phyloP scores from a whole-genome alignment of 768 basidiomycete species.

The Boletales sp. region DNA sequence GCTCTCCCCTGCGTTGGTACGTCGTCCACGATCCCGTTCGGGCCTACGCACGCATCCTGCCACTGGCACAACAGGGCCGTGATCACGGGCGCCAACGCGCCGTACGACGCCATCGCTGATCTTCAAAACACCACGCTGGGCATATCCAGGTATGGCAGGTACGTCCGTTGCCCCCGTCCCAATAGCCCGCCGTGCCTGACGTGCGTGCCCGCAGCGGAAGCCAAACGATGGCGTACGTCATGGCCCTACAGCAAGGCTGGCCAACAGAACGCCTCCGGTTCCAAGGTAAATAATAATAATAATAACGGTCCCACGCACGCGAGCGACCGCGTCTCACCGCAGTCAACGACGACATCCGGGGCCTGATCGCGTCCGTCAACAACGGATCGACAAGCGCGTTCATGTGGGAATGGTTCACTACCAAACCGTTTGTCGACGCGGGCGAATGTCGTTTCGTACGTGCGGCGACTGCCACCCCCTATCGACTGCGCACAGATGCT shows the following conservation, averaged over 20 bases:
- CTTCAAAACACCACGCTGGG: slow-evolving; percentile 81
- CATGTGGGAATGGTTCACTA: slow-evolving; percentile 96
- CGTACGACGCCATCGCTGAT: slow-evolving; percentile 67
- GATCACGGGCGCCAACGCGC: slow-evolving; percentile 72
- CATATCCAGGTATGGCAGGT: slow-evolving; percentile 88
- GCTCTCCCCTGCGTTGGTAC: slow-evolving; percentile 84
- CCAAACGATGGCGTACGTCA: slow-evolving; percentile 94
- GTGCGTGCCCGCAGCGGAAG: slow-evolving; percentile 53
- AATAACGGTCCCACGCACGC: too few species aligned
- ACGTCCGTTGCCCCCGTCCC: background rate
- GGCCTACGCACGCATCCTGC: too few species aligned
- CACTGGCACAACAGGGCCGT: slow-evolving; percentile 68
- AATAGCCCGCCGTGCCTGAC: background rate
- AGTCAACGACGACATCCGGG: slow-evolving; percentile 82
- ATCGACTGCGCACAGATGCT: too few species aligned
- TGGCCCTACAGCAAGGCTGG: slow-evolving; percentile 90
- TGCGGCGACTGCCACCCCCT: slow-evolving; percentile 3
- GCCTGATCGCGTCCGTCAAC: slow-evolving; percentile 84
- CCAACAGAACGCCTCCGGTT: slow-evolving; percentile 59
- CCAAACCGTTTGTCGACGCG: slow-evolving; percentile 74
- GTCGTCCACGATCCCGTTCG: slow-evolving; percentile 5
- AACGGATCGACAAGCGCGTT: slow-evolving; percentile 85
- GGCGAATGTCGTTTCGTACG: slow-evolving; percentile 83
- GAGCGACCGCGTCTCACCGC: background rate
- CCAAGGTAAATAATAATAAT: slow-evolving; percentile 40